Conservation (phyloP, 1,284 basidiomycete species). For the Coriolopsis trogii region DNA sequence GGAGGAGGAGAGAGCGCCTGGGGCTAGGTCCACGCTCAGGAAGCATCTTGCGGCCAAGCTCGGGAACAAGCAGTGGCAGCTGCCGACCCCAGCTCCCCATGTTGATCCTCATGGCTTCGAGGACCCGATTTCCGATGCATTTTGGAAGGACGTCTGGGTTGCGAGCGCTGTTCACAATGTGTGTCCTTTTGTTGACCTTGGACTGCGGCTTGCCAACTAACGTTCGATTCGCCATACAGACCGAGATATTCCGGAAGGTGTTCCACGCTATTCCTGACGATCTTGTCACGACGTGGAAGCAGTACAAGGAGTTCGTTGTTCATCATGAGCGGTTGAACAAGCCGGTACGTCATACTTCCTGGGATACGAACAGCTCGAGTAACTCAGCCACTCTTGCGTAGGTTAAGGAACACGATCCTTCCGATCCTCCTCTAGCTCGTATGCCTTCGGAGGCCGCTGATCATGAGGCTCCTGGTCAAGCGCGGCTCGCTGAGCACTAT, state of each 20-base stretch:
- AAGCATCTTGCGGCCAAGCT: conserved; percentile 60
- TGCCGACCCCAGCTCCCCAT: conserved; percentile 68
- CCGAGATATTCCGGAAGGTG: conserved; percentile 91
- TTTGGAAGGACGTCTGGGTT: conserved; percentile 91
- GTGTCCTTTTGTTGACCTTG: conserved; percentile 31
- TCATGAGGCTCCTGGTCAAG: conserved; percentile 38
- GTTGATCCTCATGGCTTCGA: conserved; percentile 82
- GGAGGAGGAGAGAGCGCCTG: conserved; percentile 53
- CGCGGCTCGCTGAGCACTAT: conserved; percentile 17
- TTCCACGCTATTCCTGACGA: conserved; percentile 94
- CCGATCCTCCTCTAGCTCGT: conserved; percentile 53
- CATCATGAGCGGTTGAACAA: conserved; percentile 79
- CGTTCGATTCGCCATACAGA: conserved; percentile 50
- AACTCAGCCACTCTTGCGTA: conserved; percentile 27
- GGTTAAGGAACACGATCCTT: conserved; percentile 48
- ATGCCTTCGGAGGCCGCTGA: conserved; percentile 63
- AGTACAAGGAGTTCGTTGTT: conserved; percentile 84
- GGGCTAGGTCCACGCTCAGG: conserved; percentile 52
- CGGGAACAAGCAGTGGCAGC: conserved; percentile 57
- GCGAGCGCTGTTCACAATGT: conserved; percentile 86
- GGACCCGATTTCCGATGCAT: conserved; percentile 83
- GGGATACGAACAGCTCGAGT: conserved; percentile 2
- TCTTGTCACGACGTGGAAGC: conserved; percentile 90
- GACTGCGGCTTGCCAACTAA: conserved; percentile 12
- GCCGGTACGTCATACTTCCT: conserved; percentile 51